Base-by-base conservation (phyloP, 2,329 filamentous ascomycete species). In the Colletotrichum ledebouriae region DNA sequence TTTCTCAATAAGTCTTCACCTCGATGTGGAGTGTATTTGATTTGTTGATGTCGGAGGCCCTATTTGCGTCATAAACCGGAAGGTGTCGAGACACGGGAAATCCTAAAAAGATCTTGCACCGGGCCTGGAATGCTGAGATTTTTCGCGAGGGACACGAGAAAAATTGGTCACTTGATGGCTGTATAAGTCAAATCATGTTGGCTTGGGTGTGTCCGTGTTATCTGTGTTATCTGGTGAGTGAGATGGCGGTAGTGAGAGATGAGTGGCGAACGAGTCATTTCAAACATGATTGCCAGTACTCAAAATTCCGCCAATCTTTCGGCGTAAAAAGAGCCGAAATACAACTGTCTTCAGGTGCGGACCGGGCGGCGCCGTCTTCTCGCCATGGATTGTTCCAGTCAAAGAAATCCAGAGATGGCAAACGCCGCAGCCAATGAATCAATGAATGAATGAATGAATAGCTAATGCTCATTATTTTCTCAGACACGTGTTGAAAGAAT, bases 261-360 rank as follows among this genome's bases (percentile, higher is more conserved):
- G 41, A 41, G 34, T 47, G 17, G 17, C 52, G 17, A 55, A 20
- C 34, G 52, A 47, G 56, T 59, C 42, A 59, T 61, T 61, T 53
- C 17, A 10, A 3, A 13, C n/a, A 22, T 34, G 15, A 11, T 7
- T 22, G n/a, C 13, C 29, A n/a, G 7, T 10, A 6, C 9, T 34
- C 37, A 25, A 29, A 39, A 17, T 13, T 0, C 10, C 41, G 33
- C 42, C 42, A 17, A 41, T 25, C 15, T 13, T 20, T 58, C 52
- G 60, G 42, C 41, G 42, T 2, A 41, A 13, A 41, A 15, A 20
- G 42, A 15, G 29, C 60, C 42, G 42, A 49, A 22, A 39, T 25
- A 33, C 39, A 10, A n/a, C 3, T 15, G 33, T 22, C 6, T 5
- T 49, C 10, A 13, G 12, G 15, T 37, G 6, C 37, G 11, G 37